Percentiles rank a stretch among this genome's conserved stretches.
Conservation (phyloP, 106 monocot genomes). For the Dendrobium officinale region DNA sequence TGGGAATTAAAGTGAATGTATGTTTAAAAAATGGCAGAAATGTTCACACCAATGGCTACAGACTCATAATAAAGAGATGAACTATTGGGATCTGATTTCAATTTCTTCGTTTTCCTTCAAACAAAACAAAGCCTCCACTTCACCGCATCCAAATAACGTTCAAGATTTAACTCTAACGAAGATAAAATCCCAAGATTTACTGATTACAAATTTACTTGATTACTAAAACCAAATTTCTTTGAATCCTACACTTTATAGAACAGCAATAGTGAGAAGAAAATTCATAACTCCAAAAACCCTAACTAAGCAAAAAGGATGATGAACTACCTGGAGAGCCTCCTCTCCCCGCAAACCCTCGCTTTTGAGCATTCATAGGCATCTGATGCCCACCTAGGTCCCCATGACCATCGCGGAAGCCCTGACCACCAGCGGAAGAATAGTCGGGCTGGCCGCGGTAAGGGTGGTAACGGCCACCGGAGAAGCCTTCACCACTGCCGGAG, state of each 20-base stretch:
- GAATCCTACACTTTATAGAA: neutral
- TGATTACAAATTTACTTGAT: neutral
- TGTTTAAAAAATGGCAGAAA: neutral
- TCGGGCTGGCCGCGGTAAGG: constrained; percentile 50
- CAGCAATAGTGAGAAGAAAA: neutral
- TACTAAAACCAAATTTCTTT: neutral
- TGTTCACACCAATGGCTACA: neutral
- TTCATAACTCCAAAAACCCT: neutral
- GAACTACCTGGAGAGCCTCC: constrained; percentile 31
- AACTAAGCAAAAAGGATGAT: neutral
- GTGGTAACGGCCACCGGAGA: constrained; percentile 41
- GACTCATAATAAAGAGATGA: neutral
- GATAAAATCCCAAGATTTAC: neutral
- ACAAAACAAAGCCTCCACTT: neutral
- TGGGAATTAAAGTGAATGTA: neutral
- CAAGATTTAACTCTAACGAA: neutral
- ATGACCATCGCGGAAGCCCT: constrained; percentile 20
- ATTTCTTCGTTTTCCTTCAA: no score
- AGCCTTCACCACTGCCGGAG: constrained; percentile 26
- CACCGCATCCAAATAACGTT: neutral
- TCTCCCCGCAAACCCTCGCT: constrained; percentile 28
- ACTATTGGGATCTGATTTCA: no score
- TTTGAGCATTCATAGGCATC: constrained; percentile 29
- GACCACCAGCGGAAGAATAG: constrained; percentile 15
- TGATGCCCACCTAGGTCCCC: constrained; percentile 23